phyloP scores from a whole-genome alignment of 2,329 filamentous ascomycete genomes.

The Ascochyta koolunga region DNA sequence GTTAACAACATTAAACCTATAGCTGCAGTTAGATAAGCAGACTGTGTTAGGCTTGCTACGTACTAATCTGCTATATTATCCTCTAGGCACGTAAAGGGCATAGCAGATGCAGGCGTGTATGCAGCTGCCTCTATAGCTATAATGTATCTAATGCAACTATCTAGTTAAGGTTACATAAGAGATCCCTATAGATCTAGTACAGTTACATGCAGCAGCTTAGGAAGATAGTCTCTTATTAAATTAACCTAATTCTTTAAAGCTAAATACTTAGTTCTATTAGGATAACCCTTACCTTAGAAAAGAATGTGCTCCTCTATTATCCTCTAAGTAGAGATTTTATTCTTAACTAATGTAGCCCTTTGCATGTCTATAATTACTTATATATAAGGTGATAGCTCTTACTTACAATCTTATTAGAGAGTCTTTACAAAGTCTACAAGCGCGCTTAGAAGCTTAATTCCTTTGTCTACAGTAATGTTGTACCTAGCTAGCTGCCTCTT shows the following conservation, averaged over 20 bases:
- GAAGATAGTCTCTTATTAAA: constrained; percentile 16
- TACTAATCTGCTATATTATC: no score
- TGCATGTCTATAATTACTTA: constrained; percentile 18
- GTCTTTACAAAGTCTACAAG: constrained; percentile 18
- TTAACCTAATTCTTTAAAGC: constrained; percentile 22
- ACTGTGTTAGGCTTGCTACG: no score
- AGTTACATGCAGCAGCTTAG: constrained; percentile 11
- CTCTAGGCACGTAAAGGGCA: no score
- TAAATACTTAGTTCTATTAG: constrained; percentile 14
- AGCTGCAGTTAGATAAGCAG: no score
- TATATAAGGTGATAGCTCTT: constrained; percentile 20
- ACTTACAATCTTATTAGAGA: constrained; percentile 13
- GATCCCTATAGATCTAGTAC: constrained; percentile 16
- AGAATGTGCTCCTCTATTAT: no score
- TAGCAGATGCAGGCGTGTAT: constrained; percentile 1
- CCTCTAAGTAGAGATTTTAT: constrained; percentile 17
- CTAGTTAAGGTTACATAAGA: constrained; percentile 19
- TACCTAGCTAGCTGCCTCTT: constrained; percentile 19
- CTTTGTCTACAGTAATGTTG: constrained; percentile 20
- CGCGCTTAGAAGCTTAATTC: constrained; percentile 12
- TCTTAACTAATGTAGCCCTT: constrained; percentile 19
- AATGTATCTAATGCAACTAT: constrained; percentile 23
- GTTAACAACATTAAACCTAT: constrained; percentile 21
- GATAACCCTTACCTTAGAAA: constrained; percentile 17
- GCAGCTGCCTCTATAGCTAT: constrained; percentile 17